These are phyloP conservation scores for Paramecium sexaurelia DNA, from an alignment of 73 alveolate genomes.

Conservation along the genomic window DNA sequence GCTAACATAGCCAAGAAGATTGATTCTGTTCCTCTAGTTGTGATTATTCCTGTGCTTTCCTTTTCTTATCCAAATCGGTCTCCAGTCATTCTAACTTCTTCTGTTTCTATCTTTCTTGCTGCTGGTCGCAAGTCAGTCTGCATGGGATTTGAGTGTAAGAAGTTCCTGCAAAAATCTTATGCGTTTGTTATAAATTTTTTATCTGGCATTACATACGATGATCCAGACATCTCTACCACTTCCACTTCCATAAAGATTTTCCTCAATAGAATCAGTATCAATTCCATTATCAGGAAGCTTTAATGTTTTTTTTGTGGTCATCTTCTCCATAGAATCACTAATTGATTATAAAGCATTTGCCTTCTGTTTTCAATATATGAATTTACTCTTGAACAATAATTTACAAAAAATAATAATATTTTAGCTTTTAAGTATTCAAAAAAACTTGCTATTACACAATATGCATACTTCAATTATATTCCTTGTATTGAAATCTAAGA, in stretches of 20 bases:
- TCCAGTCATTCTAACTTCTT: constrained; percentile 89
- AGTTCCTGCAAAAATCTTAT: constrained; percentile 59
- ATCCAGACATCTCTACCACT: constrained; percentile 61
- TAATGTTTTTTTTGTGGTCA: background rate
- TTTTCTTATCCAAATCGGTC: constrained; percentile 92
- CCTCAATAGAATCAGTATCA: background rate
- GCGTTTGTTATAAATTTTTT: constrained; percentile 12
- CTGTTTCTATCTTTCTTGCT: constrained; percentile 87
- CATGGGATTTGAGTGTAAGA: constrained; percentile 85
- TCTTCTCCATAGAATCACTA: background rate
- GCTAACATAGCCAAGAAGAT: constrained; percentile 88
- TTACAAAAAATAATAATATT: background rate
- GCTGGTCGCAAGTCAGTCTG: constrained; percentile 88
- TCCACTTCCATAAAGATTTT: constrained; percentile 39
- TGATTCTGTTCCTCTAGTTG: constrained; percentile 98
- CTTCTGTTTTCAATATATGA: background rate
- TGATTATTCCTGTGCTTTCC: constrained; percentile 90
- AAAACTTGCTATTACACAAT: background rate
- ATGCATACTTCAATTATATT: constrained; percentile 9
- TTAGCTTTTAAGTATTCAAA: background rate
- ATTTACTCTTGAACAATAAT: background rate
- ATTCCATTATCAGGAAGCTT: constrained; percentile 31
- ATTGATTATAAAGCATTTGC: background rate
- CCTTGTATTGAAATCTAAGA: background rate
- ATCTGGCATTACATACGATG: constrained; percentile 37